Percentiles rank a stretch among this genome's conserved stretches.
These are phyloP conservation scores for Mesotaenium endlicherianum DNA, from an alignment of 139 green algal genomes.

Conservation along the genomic window DNA sequence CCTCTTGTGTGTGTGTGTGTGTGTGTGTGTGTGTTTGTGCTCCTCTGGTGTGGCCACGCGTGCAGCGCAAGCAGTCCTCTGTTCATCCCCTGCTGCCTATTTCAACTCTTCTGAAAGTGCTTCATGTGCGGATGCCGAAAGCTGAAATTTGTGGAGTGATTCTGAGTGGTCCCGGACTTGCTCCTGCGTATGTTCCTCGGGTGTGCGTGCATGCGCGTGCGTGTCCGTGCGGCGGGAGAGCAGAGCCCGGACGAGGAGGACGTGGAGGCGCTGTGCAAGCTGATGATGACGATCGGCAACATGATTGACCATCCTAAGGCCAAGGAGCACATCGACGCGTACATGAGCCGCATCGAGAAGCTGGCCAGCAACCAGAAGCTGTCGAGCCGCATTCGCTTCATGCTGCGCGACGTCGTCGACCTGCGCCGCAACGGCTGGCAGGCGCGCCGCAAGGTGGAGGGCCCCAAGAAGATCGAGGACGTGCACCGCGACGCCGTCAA, in stretches of 20 bases:
- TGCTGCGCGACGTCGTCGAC: slow-evolving; percentile 60
- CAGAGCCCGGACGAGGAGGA: slow-evolving; percentile 75
- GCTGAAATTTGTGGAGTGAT: no score
- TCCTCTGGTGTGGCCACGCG: background rate
- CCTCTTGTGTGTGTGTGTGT: no score
- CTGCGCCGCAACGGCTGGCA: slow-evolving; percentile 54
- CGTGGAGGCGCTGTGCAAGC: slow-evolving; percentile 96
- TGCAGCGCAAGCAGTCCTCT: background rate
- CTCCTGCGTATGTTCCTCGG: background rate
- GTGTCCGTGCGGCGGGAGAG: background rate
- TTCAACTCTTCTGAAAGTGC: no score
- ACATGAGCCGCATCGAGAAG: slow-evolving; percentile 54
- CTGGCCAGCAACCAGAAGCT: slow-evolving; percentile 45
- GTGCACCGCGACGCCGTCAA: slow-evolving; percentile 55
- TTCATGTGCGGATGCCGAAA: no score
- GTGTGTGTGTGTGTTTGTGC: no score
- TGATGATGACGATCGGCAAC: slow-evolving; percentile 76
- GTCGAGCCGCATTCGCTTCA: slow-evolving; percentile 56
- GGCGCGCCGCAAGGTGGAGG: slow-evolving; percentile 57
- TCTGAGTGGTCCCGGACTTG: no score
- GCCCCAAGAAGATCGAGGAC: slow-evolving; percentile 64
- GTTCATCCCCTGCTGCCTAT: no score
- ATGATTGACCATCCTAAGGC: slow-evolving; percentile 59
- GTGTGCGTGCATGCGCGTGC: background rate
- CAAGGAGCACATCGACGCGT: slow-evolving; percentile 58